Evolutionary conservation across 202 grass and related monocot species (phyloP).

Genomic region (Elaeis oleifera): DNA sequence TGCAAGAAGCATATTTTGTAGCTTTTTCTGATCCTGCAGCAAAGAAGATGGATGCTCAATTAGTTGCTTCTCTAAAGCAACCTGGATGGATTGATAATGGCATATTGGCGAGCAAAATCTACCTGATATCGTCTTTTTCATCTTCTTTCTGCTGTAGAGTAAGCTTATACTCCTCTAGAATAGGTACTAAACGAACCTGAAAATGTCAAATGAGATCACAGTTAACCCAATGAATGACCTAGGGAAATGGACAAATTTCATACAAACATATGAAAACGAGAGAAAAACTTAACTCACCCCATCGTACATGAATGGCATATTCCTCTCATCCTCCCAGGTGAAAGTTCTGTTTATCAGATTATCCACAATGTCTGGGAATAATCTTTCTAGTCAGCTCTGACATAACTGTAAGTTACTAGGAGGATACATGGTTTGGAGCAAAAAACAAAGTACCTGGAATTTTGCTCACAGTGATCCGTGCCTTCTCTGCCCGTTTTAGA

Average conservation of each 20-base stretch:
- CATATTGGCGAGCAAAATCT: background rate
- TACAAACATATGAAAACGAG: background rate
- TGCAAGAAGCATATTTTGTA: constrained; percentile 40
- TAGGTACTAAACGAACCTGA: constrained; percentile 31
- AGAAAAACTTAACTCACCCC: constrained; percentile 23
- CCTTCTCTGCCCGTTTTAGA: constrained; percentile 63
- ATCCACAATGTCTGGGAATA: constrained; percentile 39
- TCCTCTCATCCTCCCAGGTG: constrained; percentile 49
- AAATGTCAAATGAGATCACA: background rate
- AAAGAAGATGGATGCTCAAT: background rate
- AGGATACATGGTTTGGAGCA: background rate
- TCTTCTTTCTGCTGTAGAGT: constrained; percentile 40
- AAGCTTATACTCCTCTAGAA: constrained; percentile 57
- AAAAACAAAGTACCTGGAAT: constrained; percentile 39
- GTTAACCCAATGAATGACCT: background rate
- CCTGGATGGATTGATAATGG: background rate
- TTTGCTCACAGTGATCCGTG: constrained; percentile 44
- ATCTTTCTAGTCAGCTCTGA: background rate
- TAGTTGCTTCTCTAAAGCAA: background rate
- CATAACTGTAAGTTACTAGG: background rate
- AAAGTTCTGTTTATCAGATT: constrained; percentile 46
- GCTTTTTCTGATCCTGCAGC: constrained; percentile 65
- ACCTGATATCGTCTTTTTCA: constrained; percentile 45
- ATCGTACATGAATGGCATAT: constrained; percentile 57
- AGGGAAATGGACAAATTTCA: background rate